Conservation (phyloP, 2,329 filamentous ascomycete species). For the Ophiostoma fasciatum region DNA sequence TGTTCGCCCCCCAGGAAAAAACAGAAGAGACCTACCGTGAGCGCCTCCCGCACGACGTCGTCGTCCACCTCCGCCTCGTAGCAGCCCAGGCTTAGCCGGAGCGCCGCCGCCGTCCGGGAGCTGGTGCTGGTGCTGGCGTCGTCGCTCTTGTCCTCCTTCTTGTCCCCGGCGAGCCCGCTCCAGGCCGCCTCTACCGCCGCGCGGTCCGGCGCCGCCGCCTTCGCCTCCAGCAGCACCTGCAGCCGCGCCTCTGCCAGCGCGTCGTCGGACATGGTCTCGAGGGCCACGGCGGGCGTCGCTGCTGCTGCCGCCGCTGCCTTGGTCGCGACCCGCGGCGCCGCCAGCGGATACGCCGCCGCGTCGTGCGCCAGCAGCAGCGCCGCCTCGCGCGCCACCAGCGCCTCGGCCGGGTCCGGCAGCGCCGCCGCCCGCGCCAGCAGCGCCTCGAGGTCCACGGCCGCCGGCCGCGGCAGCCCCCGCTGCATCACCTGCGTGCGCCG, state of each 20-base stretch:
- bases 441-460: conserved; percentile 52
- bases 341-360: conserved; percentile 57
- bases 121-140: too few species aligned
- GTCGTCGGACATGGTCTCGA: conserved; percentile 55
- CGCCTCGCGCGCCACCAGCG: conserved; percentile 60
- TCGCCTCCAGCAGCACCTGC: conserved; percentile 58
- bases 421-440: conserved; percentile 49
- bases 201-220: conserved; percentile 28
- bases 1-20: too few species aligned
- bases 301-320: conserved; percentile 38
- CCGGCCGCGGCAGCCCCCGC: conserved; percentile 63
- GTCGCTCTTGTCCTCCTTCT: too few species aligned
- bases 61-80: conserved; percentile 66
- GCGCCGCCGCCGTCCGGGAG: conserved; percentile 34
- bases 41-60: conserved; percentile 39
- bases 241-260: conserved; percentile 61
- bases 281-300: conserved; percentile 36
- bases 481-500: conserved; percentile 88
- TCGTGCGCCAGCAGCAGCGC: conserved; percentile 72
- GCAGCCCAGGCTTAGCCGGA: conserved; percentile 66
- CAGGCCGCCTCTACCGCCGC: conserved; percentile 40
- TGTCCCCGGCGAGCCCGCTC: conserved; percentile 21
- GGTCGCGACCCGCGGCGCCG: conserved; percentile 49
- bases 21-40: conserved; percentile 39
- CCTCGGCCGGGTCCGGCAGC: conserved; percentile 48